A percentile compares a stretch with the other conserved stretches of the same genome.
Evolutionary conservation across 2,329 filamentous ascomycete species (phyloP).

Genomic region (Huntiella omanensis): DNA sequence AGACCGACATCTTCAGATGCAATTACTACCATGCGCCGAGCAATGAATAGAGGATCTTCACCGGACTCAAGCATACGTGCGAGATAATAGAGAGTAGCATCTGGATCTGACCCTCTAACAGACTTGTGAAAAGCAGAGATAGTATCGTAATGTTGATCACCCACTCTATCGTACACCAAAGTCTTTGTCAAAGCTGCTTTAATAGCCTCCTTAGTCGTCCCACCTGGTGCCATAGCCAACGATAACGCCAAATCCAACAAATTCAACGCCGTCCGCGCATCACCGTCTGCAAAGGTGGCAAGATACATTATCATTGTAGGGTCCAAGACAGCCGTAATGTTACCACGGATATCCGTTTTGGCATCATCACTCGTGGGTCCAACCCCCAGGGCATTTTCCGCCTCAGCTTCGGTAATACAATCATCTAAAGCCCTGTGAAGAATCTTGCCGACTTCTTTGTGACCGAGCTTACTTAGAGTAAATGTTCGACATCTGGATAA

Average conservation of each 20-base stretch:
- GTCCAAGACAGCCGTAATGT: slow-evolving; percentile 39
- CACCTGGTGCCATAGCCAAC: slow-evolving; percentile 37
- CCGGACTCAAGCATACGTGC: slow-evolving; percentile 90
- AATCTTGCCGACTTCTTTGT: slow-evolving; percentile 54
- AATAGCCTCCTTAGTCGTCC: slow-evolving; percentile 55
- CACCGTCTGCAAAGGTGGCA: slow-evolving; percentile 72
- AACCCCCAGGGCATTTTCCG: not conserved
- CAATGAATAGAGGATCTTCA: slow-evolving; percentile 84
- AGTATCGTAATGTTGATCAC: slow-evolving; percentile 93
- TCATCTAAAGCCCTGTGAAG: slow-evolving; percentile 52
- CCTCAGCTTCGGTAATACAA: not conserved
- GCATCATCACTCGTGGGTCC: not conserved
- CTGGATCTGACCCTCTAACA: slow-evolving; percentile 67
- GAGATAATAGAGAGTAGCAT: slow-evolving; percentile 86
- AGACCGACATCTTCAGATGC: slow-evolving; percentile 87
- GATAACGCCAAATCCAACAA: slow-evolving; percentile 78
- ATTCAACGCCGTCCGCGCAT: slow-evolving; percentile 83
- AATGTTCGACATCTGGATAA: slow-evolving; percentile 84
- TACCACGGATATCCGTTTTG: not conserved
- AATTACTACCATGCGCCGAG: slow-evolving; percentile 81
- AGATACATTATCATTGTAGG: slow-evolving; percentile 64
- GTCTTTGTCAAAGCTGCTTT: slow-evolving; percentile 78
- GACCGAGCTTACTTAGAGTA: slow-evolving; percentile 56
- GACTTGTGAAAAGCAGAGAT: slow-evolving; percentile 97
- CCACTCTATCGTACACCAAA: slow-evolving; percentile 81